These are phyloP conservation scores for Gamarada debralockiae DNA, from an alignment of 495 filamentous ascomycete genomes.

Conservation along the genomic window DNA sequence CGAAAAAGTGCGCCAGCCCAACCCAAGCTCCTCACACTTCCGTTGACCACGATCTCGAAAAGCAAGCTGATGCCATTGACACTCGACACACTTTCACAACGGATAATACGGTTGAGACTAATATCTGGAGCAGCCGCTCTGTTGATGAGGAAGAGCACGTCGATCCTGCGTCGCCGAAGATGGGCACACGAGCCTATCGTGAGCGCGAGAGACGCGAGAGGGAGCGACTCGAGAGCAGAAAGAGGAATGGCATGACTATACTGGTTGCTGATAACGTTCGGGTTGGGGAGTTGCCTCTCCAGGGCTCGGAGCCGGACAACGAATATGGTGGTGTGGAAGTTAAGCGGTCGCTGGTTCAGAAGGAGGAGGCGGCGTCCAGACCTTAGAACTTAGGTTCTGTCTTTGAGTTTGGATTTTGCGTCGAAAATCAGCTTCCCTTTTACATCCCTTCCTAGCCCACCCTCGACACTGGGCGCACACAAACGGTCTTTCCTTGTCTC, in stretches of 20 bases:
- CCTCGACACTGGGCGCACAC: no score
- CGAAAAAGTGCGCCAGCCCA: not conserved
- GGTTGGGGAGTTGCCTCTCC: no score
- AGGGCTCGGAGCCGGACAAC: not conserved
- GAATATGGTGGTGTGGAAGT: not conserved
- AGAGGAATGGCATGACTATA: not conserved
- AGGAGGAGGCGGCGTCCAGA: not conserved
- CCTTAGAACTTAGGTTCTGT: no score
- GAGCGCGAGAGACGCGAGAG: constrained; percentile 13
- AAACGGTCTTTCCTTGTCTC: no score
- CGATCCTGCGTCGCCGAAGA: constrained; percentile 3
- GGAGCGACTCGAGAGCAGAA: not conserved
- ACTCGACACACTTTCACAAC: not conserved
- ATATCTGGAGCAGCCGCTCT: not conserved
- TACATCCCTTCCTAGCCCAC: no score
- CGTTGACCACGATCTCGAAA: not conserved
- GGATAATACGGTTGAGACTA: not conserved
- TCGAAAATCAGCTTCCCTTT: no score
- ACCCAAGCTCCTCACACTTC: not conserved
- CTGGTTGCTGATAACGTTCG: not conserved
- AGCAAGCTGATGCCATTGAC: not conserved
- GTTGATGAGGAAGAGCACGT: not conserved
- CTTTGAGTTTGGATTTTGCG: no score
- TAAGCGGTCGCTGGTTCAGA: not conserved
- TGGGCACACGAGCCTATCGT: constrained; percentile 8